Evolutionary conservation across 129 eudicot species (phyloP).

Genomic region (sunflower (Helianthus annuus)): DNA sequence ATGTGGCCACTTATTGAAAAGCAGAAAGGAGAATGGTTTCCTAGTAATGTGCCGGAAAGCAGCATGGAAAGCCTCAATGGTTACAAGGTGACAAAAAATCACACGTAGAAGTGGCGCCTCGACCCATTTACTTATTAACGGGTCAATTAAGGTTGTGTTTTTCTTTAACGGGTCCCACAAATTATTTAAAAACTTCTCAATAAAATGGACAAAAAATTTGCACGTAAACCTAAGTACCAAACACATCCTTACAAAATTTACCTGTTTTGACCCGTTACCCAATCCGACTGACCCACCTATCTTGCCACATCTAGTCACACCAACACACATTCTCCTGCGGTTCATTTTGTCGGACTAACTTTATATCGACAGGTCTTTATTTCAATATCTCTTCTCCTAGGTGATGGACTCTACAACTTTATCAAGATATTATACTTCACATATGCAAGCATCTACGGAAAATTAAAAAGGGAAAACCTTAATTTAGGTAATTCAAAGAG

Average conservation of each 20-base stretch:
- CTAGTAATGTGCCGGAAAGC: slow-evolving; percentile 54
- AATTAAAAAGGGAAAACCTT: slow-evolving; percentile 38
- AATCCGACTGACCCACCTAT: neutral
- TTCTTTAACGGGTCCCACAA: neutral
- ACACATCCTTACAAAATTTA: neutral
- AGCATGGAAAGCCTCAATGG: slow-evolving; percentile 89
- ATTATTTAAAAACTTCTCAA: neutral
- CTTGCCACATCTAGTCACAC: slow-evolving; percentile 3
- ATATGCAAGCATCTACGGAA: slow-evolving; percentile 41
- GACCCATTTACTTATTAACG: neutral
- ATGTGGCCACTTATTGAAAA: slow-evolving; percentile 88
- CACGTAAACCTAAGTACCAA: neutral
- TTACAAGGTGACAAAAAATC: slow-evolving; percentile 58
- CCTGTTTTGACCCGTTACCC: neutral
- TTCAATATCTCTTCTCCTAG: slow-evolving; percentile 73
- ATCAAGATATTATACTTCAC: slow-evolving; percentile 60
- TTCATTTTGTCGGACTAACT: slow-evolving; percentile 12
- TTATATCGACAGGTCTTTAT: slow-evolving; percentile 61
- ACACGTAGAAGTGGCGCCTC: neutral
- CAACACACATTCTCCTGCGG: neutral
- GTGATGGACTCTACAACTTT: slow-evolving; percentile 85
- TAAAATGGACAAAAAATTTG: neutral
- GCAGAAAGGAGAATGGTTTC: slow-evolving; percentile 77
- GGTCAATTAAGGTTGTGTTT: neutral
- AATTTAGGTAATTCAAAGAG: slow-evolving; percentile 34